Base-by-base conservation (phyloP, 2,329 filamentous ascomycete genomes). In the Fusarium papillatum region DNA sequence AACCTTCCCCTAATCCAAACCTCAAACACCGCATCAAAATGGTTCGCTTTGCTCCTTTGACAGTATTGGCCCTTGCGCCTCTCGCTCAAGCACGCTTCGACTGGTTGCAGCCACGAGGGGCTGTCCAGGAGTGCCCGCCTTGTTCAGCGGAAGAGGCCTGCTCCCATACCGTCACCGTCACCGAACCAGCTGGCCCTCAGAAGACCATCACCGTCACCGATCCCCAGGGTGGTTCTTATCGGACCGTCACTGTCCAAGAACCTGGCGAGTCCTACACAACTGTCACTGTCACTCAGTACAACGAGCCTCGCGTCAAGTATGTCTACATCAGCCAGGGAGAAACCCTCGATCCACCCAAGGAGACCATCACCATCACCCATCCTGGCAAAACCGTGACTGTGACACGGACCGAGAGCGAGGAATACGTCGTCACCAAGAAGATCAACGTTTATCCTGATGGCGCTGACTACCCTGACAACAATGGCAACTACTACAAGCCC, bases 281-380 rank as follows among this genome's bases (percentile, higher is more conserved):
- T 22, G 57, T 72, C 31, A 78, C 76, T 2, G 36, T 78, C 43
- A 75, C 69, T n/a, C 60, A 73, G 19, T 60, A 73, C 38, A 69
- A 77, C 46, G 55, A 26, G 14, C 75, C 74, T 26, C 64, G 66
- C 24, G 73, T 64, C 50, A 76, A 67, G 66, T 55, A 73, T 41
- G 74, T 77, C 9, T 78, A 78, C 57, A 61, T 78, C 41, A 78
- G 74, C 43, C 64, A 78, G 8, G 76, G 76, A n/a, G 68, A 67
- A 41, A 66, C 64, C 9, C 38, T 75, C 50, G 39, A 76, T 48
- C 68, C 75, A 11, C 68, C 73, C 31, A 74, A 70, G 38, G 73
- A 82, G 60, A 84, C 82, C 22, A 72, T 82, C 10, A 82, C 79
- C 4, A 68, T 80, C 24, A 81, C 80, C 10, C 29, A 74, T 9